phyloP scores from a whole-genome alignment of 106 monocot genomes.

The Posidonia australis region DNA sequence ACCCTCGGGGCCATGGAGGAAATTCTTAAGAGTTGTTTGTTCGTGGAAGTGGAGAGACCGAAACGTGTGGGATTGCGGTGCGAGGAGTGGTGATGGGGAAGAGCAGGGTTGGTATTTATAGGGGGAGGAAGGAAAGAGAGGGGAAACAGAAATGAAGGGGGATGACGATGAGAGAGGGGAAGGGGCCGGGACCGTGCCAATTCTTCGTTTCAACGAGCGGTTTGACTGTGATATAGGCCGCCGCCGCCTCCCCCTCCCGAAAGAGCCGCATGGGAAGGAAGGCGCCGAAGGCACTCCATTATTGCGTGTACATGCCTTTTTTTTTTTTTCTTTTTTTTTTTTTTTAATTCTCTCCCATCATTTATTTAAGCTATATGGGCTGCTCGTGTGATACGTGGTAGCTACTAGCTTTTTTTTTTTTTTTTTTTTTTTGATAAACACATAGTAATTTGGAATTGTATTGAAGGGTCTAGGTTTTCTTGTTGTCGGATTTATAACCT shows the following conservation, averaged over 20 bases:
- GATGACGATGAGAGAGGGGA: background rate
- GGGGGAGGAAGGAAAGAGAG: background rate
- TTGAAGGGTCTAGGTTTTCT: no score
- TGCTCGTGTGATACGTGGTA: no score
- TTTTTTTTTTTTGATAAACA: no score
- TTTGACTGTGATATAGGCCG: slow-evolving; percentile 8
- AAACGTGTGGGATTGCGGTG: background rate
- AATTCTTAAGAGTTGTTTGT: background rate
- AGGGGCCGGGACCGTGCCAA: background rate
- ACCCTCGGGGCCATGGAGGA: background rate
- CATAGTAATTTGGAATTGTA: no score
- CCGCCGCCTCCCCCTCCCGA: background rate
- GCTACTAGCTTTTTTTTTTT: no score
- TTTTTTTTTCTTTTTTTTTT: no score
- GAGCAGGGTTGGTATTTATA: background rate
- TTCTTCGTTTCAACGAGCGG: slow-evolving; percentile 4
- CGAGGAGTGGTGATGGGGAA: background rate
- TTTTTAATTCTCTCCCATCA: no score
- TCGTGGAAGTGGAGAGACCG: background rate
- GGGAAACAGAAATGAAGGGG: background rate
- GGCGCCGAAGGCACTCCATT: no score
- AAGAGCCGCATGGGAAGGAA: no score
- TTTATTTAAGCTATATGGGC: no score
- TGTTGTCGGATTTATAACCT: no score
- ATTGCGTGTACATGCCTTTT: no score